These are phyloP conservation scores for Fragaria nilgerrensis DNA, from an alignment of 306 rosid genomes.

Conservation along the genomic window DNA sequence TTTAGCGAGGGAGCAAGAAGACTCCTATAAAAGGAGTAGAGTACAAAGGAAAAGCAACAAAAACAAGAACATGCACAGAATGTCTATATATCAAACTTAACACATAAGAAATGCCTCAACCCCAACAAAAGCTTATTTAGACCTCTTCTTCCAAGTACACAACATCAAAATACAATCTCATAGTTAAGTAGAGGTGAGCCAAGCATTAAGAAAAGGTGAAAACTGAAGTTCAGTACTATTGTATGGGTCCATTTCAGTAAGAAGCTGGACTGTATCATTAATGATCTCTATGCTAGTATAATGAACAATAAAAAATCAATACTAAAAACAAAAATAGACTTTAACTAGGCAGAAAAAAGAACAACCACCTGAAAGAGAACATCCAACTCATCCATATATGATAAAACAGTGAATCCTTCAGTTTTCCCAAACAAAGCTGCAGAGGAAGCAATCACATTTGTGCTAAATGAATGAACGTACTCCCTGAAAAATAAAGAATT, in stretches of 20 bases:
- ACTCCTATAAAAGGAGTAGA: not conserved
- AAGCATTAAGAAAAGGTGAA: not conserved
- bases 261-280: not conserved
- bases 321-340: slow-evolving; percentile 18
- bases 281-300: not conserved
- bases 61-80: not conserved
- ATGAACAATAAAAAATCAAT: not conserved
- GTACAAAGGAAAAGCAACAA: not conserved
- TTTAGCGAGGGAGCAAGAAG: not conserved
- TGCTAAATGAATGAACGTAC: slow-evolving; percentile 61
- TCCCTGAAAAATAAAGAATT: slow-evolving; percentile 56
- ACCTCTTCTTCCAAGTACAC: not conserved
- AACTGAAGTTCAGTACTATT: not conserved
- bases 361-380: slow-evolving; percentile 60
- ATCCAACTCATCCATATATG: slow-evolving; percentile 72
- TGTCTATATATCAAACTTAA: not conserved
- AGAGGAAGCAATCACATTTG: slow-evolving; percentile 48
- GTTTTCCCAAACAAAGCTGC: slow-evolving; percentile 48
- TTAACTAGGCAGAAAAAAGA: slow-evolving; percentile 17
- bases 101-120: not conserved
- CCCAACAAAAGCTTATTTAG: not conserved
- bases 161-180: not conserved
- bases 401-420: slow-evolving; percentile 59
- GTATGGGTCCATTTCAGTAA: not conserved
- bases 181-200: not conserved